These are phyloP conservation scores for Leccinum huronense DNA, from an alignment of 1,284 basidiomycete species.

Conservation along the genomic window DNA sequence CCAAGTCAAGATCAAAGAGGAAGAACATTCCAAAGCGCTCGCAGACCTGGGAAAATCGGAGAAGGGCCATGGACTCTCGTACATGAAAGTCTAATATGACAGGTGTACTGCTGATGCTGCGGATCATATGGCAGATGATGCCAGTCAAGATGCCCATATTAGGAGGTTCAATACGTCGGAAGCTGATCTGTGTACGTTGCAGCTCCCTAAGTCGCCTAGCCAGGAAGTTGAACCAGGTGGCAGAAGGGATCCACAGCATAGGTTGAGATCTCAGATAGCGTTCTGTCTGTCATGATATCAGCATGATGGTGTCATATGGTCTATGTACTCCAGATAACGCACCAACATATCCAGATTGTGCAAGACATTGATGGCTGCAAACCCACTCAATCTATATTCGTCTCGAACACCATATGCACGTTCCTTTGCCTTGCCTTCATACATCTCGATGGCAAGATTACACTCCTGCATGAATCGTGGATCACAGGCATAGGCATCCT, in stretches of 20 bases:
- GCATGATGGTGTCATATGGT: not conserved
- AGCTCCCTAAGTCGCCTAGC: too few species aligned
- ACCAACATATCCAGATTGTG: not conserved
- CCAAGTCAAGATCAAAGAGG: not conserved
- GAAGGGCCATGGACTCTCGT: constrained; percentile 1
- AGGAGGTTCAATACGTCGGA: not conserved
- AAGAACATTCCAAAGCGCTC: constrained; percentile 3
- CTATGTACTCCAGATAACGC: not conserved
- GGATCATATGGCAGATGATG: not conserved
- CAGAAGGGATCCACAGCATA: constrained; percentile 1
- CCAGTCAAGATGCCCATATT: constrained; percentile 2
- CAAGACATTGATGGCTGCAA: not conserved
- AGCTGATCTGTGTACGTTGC: too few species aligned
- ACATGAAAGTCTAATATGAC: constrained; percentile 7
- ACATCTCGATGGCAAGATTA: not conserved
- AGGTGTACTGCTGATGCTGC: not conserved
- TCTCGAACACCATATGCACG: not conserved
- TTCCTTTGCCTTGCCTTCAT: not conserved
- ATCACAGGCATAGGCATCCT: not conserved
- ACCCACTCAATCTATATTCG: not conserved
- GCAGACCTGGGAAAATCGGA: not conserved
- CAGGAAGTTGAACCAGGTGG: not conserved
- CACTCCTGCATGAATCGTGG: not conserved
- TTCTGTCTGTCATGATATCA: not conserved
- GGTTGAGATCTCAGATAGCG: not conserved